Base-by-base conservation (phyloP, 495 filamentous ascomycete genomes). In the Darksidea phi region DNA sequence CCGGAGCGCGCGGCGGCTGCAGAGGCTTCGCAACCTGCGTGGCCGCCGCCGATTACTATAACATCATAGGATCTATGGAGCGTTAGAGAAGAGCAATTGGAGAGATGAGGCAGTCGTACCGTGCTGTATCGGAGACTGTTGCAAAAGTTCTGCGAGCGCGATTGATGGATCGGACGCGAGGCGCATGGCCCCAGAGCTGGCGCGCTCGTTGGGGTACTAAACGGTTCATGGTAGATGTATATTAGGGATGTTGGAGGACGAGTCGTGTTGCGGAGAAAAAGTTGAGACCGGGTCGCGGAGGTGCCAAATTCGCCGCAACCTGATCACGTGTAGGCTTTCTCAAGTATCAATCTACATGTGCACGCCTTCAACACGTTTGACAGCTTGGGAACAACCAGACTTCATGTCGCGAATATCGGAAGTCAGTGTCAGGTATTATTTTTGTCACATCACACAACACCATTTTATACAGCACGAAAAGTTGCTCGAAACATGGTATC, bases 11-110 rank as follows among this genome's bases (percentile, higher is more conserved):
- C 94, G 6, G 95, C 88, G 1, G 92, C 95, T n/a, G 94, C 88
- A 59, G 88, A 92, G 38, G 94, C 94, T 78, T 98, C 94, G 28
- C 90, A 85, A 43, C 94, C 94, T 32, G 94, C 94, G 81, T 98
- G 94, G 43, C 94, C 94, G 51, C 94, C 94, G 45, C 94, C 94
- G 54, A 98, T 91, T 12, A 98, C 91, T 45, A 97, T 78, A 48
- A 98, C 94, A 81, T 97, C 95, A 69, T 89, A 96, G 8, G 85
- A 78, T 54, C 89, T 91, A 49, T 37, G 13, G 21, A 58, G 8
- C 49, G 11, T 58, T 34, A 64, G 60, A 57, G 42, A 24, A 25
- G 63, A 46, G 49, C 25, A 43, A 37, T 42, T 20, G 49, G 23
- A 15, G 41, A 25, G 25, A 28, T 49, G 23, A 43, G 21, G 55